Conservation (phyloP, 768 basidiomycete species). For the Leccinum pellstonianum region DNA sequence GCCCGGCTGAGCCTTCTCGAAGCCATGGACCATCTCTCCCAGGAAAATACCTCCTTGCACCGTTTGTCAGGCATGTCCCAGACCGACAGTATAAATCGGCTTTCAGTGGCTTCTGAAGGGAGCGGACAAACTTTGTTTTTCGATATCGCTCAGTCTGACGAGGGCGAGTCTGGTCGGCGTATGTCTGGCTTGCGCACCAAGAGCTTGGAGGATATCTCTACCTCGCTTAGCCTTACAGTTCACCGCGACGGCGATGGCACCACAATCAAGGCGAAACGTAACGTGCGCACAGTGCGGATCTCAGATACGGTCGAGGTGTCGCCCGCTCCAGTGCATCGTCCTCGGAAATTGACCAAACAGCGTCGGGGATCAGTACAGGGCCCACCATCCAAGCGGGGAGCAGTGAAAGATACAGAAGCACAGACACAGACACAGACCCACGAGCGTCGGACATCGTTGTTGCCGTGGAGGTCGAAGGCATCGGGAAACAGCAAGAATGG, state of each 20-base stretch:
- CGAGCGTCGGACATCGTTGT: conserved; percentile 20
- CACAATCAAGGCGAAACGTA: conserved; percentile 9
- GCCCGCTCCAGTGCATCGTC: conserved; percentile 8
- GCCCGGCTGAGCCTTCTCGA: conserved; percentile 28
- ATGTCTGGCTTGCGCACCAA: conserved; percentile 15
- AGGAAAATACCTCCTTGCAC: conserved; percentile 8
- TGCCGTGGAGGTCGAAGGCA: conserved; percentile 25
- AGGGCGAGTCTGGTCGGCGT: neutral
- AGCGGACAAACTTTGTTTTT: conserved; percentile 31
- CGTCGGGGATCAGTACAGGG: conserved; percentile 4
- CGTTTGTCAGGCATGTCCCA: conserved; percentile 10
- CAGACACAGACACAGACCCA: neutral
- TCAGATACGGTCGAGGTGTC: conserved; percentile 27
- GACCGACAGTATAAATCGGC: conserved; percentile 13
- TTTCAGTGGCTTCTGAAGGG: conserved; percentile 24
- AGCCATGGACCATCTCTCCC: conserved; percentile 27
- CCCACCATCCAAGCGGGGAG: neutral
- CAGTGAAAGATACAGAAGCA: neutral
- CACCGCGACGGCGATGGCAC: neutral
- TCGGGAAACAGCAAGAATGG: conserved; percentile 2
- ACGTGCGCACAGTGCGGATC: conserved; percentile 26
- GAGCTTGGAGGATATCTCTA: conserved; percentile 26
- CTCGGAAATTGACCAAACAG: conserved; percentile 26
- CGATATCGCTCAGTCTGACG: conserved; percentile 17
- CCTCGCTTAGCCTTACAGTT: conserved; percentile 17